phyloP scores from a whole-genome alignment of 345 rosid genomes.

The Heritiera littoralis region DNA sequence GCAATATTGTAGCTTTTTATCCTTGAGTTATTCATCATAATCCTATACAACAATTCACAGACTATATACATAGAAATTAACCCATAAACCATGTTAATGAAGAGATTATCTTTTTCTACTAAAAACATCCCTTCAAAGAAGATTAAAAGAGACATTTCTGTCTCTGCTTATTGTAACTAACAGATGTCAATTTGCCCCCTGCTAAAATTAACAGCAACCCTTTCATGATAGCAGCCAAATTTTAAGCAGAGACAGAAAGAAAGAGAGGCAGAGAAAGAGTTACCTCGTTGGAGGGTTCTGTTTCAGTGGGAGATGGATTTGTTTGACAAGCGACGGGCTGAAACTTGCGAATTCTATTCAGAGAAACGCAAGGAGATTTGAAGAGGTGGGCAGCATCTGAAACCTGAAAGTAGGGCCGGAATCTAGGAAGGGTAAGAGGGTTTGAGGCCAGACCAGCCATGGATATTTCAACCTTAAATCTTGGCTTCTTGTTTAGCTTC shows the following conservation, averaged over 20 bases:
- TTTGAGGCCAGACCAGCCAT: conserved; percentile 27
- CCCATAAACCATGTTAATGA: too few species aligned
- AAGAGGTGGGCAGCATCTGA: conserved; percentile 11
- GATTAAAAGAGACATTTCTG: neutral
- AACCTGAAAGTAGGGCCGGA: conserved; percentile 33
- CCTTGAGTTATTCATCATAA: too few species aligned
- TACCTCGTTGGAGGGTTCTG: conserved; percentile 15
- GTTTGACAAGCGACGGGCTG: conserved; percentile 42
- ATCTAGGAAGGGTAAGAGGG: conserved; percentile 41
- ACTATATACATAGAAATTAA: too few species aligned
- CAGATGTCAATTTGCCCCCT: neutral
- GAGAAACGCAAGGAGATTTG: conserved; percentile 19
- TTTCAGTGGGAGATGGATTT: conserved; percentile 37
- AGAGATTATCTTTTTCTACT: neutral
- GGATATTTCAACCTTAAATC: neutral
- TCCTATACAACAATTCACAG: too few species aligned
- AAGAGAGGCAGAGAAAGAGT: neutral
- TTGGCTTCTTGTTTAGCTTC: neutral
- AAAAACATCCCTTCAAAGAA: neutral
- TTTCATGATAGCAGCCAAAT: neutral
- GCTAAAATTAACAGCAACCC: neutral
- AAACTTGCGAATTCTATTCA: conserved; percentile 22
- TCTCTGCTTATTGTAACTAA: neutral
- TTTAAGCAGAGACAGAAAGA: neutral
- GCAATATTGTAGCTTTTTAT: too few species aligned